These are phyloP conservation scores for Barbarea vulgaris DNA, from an alignment of 345 rosid genomes.

Conservation along the genomic window DNA sequence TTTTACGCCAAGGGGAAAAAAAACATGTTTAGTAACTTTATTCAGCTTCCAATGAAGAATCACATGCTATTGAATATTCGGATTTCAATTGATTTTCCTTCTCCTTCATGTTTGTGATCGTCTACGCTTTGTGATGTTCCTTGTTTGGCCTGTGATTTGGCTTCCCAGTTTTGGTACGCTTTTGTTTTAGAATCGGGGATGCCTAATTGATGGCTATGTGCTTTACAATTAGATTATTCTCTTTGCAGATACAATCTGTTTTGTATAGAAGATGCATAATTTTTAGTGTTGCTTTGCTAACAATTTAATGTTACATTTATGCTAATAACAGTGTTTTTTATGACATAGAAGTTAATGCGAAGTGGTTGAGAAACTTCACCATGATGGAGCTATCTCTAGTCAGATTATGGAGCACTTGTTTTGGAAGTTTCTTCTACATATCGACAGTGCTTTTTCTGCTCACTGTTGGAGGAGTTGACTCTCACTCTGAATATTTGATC, in stretches of 20 bases:
- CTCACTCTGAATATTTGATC: conserved; percentile 67
- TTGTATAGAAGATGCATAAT: background rate
- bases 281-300: background rate
- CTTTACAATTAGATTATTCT: background rate
- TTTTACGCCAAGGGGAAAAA: background rate
- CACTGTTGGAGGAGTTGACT: conserved; percentile 32
- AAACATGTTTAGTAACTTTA: background rate
- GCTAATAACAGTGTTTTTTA: conserved; percentile 2
- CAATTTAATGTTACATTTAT: background rate
- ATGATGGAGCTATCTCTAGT: conserved; percentile 45
- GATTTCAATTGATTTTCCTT: background rate
- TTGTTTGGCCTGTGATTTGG: background rate
- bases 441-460: conserved; percentile 47
- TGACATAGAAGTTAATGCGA: conserved; percentile 43
- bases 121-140: background rate
- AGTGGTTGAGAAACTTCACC: conserved; percentile 38
- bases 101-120: conserved; percentile 8
- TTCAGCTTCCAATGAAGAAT: conserved; percentile 11
- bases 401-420: conserved; percentile 29
- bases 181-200: background rate
- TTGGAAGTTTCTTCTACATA: conserved; percentile 46
- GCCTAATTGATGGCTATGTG: conserved; percentile 4
- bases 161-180: background rate
- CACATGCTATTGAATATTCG: background rate
- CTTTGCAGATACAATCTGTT: background rate